Percentiles rank a stretch among this genome's conserved stretches.
Evolutionary conservation across 352 stramenopile species (phyloP).

Genomic region (Phytophthora quininea): DNA sequence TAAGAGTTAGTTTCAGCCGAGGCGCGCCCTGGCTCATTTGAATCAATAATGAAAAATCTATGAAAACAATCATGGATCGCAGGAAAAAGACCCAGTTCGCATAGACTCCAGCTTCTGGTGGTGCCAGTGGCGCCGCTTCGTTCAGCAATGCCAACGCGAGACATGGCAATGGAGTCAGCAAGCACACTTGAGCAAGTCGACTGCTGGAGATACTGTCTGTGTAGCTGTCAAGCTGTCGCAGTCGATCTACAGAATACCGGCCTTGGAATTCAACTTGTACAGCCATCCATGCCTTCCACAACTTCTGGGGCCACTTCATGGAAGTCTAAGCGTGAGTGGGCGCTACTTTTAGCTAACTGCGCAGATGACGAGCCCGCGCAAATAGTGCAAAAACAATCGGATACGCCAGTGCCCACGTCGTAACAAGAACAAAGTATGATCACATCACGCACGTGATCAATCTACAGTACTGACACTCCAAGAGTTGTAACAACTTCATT

Average conservation of each 20-base stretch:
- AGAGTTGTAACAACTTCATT: conserved; percentile 6
- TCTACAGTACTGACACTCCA: not conserved
- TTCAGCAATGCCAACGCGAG: conserved; percentile 23
- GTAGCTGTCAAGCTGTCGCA: not conserved
- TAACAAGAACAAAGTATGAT: too few relatives aligned
- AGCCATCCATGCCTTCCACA: not conserved
- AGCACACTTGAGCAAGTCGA: not conserved
- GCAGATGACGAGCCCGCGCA: too few relatives aligned
- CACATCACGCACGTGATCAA: too few relatives aligned
- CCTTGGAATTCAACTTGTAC: conserved; percentile 2
- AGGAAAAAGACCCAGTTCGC: conserved; percentile 25
- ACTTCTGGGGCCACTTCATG: not conserved
- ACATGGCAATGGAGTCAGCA: conserved; percentile 17
- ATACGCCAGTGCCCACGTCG: too few relatives aligned
- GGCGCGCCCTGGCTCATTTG: conserved; percentile 26
- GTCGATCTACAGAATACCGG: not conserved
- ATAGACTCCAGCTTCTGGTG: conserved; percentile 18
- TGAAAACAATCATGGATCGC: not conserved
- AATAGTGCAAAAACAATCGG: too few relatives aligned
- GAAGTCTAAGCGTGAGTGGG: too few relatives aligned
- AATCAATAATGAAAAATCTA: conserved; percentile 7
- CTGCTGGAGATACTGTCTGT: not conserved
- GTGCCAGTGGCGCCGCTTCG: conserved; percentile 16
- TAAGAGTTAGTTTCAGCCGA: conserved; percentile 15
- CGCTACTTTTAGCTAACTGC: too few relatives aligned